A percentile compares a stretch with the other conserved stretches of the same genome.
Evolutionary conservation across 768 basidiomycete genomes (phyloP).

Genomic region (Phlegmacium glaucopus): DNA sequence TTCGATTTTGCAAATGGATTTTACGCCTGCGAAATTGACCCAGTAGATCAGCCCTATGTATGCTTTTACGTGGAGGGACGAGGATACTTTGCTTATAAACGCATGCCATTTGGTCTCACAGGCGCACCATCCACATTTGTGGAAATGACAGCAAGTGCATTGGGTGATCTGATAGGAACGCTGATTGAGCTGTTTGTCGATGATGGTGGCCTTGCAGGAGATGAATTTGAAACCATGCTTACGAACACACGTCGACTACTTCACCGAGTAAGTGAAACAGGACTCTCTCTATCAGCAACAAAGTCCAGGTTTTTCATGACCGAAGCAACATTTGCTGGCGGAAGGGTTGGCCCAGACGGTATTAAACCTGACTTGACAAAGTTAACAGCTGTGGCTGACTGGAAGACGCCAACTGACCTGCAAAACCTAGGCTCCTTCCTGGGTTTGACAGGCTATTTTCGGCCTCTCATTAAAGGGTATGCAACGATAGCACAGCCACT

Average conservation of each 20-base stretch:
- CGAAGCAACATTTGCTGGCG: constrained; percentile 30
- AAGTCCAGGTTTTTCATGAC: constrained; percentile 34
- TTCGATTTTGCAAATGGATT: constrained; percentile 39
- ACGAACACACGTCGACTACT: constrained; percentile 21
- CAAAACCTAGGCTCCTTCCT: constrained; percentile 27
- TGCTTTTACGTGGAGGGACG: constrained; percentile 33
- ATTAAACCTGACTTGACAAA: constrained; percentile 30
- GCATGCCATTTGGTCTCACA: constrained; percentile 42
- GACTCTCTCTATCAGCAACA: constrained; percentile 29
- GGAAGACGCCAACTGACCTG: constrained; percentile 22
- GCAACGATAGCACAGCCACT: constrained; percentile 25
- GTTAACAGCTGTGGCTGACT: constrained; percentile 30
- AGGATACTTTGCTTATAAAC: constrained; percentile 30
- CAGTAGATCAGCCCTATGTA: constrained; percentile 25
- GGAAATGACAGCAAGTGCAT: constrained; percentile 36
- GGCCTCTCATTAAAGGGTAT: constrained; percentile 29
- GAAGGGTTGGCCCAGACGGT: constrained; percentile 24
- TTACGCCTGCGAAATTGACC: constrained; percentile 19
- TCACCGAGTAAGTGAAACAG: constrained; percentile 16
- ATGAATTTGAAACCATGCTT: constrained; percentile 27
- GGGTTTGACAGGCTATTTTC: constrained; percentile 29
- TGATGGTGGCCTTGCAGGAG: constrained; percentile 29
- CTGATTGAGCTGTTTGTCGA: constrained; percentile 35
- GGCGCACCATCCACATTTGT: no score
- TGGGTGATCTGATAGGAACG: constrained; percentile 15